Evolutionary conservation across 805 yeast genomes (phyloP).

Genomic region (Ogataea corticis): DNA sequence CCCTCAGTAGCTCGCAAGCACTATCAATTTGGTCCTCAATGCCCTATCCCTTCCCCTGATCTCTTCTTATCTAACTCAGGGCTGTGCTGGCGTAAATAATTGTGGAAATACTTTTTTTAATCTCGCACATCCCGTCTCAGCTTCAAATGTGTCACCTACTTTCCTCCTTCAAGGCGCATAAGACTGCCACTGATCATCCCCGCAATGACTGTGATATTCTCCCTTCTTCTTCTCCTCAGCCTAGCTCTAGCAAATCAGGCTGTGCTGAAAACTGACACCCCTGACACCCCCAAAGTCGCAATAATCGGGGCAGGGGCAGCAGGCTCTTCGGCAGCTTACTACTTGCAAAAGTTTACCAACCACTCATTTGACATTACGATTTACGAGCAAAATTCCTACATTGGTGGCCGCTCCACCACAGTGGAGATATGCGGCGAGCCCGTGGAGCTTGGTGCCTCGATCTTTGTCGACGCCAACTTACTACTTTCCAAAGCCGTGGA

Average conservation of each 20-base stretch:
- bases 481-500: conserved; percentile 40
- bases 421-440: conserved; percentile 28
- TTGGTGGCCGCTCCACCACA: conserved; percentile 50
- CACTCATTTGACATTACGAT: conserved; percentile 39
- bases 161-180: too few species aligned
- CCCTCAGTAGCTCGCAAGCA: too few species aligned
- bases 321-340: conserved; percentile 48
- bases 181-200: not conserved
- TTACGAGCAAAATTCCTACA: conserved; percentile 39
- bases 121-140: not conserved
- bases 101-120: not conserved
- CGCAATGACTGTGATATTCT: not conserved
- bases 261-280: not conserved
- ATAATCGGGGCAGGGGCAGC: conserved; percentile 55
- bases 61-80: not conserved
- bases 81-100: not conserved
- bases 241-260: not conserved
- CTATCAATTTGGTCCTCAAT: not conserved
- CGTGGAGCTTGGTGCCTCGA: conserved; percentile 48
- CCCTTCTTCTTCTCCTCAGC: not conserved
- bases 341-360: conserved; percentile 40
- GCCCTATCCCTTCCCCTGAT: not conserved
- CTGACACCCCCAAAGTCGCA: conserved; percentile 30
- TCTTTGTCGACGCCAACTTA: conserved; percentile 42
- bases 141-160: too few species aligned